Evolutionary conservation across 2,329 filamentous ascomycete genomes (phyloP).

Genomic region (Chrysoporthe cubensis): DNA sequence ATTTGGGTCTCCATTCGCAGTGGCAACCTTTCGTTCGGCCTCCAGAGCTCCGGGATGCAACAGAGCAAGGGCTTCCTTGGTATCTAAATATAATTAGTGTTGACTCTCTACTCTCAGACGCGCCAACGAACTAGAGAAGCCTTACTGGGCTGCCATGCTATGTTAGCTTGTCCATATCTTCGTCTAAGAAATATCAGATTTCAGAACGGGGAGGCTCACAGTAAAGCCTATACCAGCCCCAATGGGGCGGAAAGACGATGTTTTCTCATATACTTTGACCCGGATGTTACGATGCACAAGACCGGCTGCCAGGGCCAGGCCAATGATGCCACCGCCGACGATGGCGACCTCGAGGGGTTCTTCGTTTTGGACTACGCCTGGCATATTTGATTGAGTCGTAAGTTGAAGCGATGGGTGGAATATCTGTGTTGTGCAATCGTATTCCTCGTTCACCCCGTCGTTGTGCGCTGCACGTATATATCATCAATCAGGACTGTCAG

Average conservation of each 20-base stretch:
- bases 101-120: no score
- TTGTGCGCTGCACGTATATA: not conserved
- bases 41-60: conserved; percentile 49
- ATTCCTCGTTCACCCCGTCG: not conserved
- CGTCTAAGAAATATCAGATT: conserved; percentile 34
- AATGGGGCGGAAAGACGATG: conserved; percentile 22
- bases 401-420: no score
- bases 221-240: conserved; percentile 36
- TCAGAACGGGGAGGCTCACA: conserved; percentile 39
- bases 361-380: not conserved
- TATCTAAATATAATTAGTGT: conserved; percentile 25
- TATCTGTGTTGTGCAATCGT: not conserved
- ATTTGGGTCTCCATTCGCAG: not conserved
- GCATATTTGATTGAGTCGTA: not conserved
- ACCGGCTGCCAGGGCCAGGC: conserved; percentile 42
- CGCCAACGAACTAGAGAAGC: not conserved
- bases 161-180: not conserved
- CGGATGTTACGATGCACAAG: conserved; percentile 36
- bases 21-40: conserved; percentile 40
- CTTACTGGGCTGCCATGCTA: not conserved
- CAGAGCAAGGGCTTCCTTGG: conserved; percentile 58
- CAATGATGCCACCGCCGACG: conserved; percentile 21
- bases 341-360: conserved; percentile 11
- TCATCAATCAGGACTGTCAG: not conserved
- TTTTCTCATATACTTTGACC: conserved; percentile 26